Percentiles rank a stretch among this genome's conserved stretches.
Evolutionary conservation across 352 stramenopile species (phyloP).

Genomic region (Poterioochromonas sp.): DNA sequence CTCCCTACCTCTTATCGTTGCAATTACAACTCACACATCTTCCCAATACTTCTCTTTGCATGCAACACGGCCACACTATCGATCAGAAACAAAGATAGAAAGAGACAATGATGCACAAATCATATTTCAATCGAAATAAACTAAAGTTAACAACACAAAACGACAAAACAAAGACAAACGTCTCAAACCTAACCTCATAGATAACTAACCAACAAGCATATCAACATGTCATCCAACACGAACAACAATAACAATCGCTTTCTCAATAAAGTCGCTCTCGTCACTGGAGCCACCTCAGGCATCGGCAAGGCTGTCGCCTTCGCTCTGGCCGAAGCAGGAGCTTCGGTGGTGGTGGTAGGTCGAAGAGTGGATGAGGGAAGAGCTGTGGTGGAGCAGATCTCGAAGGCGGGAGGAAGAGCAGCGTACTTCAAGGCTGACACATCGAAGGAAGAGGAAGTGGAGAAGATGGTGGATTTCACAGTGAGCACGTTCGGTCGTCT

Average conservation of each 20-base stretch:
- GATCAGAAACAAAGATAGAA: slow-evolving; percentile 15
- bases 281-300: slow-evolving; percentile 50
- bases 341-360: slow-evolving; percentile 7
- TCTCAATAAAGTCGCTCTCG: slow-evolving; percentile 32
- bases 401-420: slow-evolving; percentile 5
- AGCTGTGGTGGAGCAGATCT: slow-evolving; percentile 8
- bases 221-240: slow-evolving; percentile 11
- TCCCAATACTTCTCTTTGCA: slow-evolving; percentile 13
- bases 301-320: slow-evolving; percentile 80
- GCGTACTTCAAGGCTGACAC: slow-evolving; percentile 8
- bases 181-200: slow-evolving; percentile 13
- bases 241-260: slow-evolving; percentile 14
- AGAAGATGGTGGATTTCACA: slow-evolving; percentile 13
- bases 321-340: background rate
- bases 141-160: slow-evolving; percentile 13
- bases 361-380: slow-evolving; percentile 8
- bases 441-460: slow-evolving; percentile 10
- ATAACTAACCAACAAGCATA: slow-evolving; percentile 15
- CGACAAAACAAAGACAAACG: slow-evolving; percentile 13
- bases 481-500: slow-evolving; percentile 7
- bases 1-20: slow-evolving; percentile 10
- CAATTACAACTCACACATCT: slow-evolving; percentile 14
- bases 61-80: slow-evolving; percentile 4
- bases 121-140: slow-evolving; percentile 18
- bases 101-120: slow-evolving; percentile 14